Evolutionary conservation across 2,329 filamentous ascomycete genomes (phyloP).

Genomic region (Stenocarpella maydis): DNA sequence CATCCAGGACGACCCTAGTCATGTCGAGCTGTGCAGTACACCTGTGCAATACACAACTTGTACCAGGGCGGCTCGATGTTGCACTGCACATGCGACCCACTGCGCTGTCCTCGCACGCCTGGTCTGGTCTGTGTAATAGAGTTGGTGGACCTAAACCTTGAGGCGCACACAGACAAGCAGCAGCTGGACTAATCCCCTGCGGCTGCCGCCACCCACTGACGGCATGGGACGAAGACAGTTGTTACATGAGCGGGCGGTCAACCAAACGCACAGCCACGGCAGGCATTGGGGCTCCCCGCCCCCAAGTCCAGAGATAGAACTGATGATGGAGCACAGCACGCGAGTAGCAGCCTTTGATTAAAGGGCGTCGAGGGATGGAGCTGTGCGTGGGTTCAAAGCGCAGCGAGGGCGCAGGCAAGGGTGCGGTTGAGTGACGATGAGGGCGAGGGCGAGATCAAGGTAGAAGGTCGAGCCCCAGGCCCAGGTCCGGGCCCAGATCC

Average conservation of each 20-base stretch:
- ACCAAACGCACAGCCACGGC: not conserved
- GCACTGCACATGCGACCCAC: constrained; percentile 22
- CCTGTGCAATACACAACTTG: constrained; percentile 25
- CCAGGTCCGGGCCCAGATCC: not conserved
- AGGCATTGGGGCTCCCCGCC: not conserved
- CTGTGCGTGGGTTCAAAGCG: constrained; percentile 28
- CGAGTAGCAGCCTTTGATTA: constrained; percentile 25
- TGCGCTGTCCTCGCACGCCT: constrained; percentile 17
- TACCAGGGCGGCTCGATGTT: constrained; percentile 25
- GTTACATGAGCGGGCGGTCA: not conserved
- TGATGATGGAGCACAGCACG: constrained; percentile 22
- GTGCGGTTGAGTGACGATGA: not conserved
- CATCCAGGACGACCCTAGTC: constrained; percentile 14
- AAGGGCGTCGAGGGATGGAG: constrained; percentile 30
- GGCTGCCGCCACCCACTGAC: not conserved
- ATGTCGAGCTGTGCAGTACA: constrained; percentile 11
- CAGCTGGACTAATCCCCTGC: not conserved
- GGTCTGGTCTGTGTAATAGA: constrained; percentile 13
- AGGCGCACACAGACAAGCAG: not conserved
- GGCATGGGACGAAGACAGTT: not conserved
- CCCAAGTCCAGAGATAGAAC: constrained; percentile 1
- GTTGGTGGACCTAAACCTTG: constrained; percentile 20
- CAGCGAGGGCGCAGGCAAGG: constrained; percentile 28
- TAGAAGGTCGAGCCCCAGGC: not conserved
- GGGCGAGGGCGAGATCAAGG: not conserved